These are phyloP conservation scores for Xeromyces bisporus DNA, from an alignment of 495 filamentous ascomycete species.

Conservation along the genomic window DNA sequence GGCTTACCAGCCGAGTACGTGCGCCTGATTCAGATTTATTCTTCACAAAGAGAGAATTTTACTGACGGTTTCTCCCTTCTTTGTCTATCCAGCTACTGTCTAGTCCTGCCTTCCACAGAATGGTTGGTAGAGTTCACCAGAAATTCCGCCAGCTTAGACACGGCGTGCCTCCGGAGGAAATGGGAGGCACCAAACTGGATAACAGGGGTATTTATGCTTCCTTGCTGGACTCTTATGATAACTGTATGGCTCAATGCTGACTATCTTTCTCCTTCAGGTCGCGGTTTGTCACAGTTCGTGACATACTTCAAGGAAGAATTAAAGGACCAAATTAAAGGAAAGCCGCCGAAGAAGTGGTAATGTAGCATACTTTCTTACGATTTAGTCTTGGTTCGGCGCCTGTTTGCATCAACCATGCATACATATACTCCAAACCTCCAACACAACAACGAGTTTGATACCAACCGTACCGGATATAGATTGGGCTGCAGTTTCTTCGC, in stretches of 20 bases:
- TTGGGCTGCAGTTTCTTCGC: conserved; percentile 28
- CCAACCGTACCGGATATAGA: conserved; percentile 31
- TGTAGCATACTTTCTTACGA: too few relatives aligned
- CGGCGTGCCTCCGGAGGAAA: conserved; percentile 39
- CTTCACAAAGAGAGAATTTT: too few relatives aligned
- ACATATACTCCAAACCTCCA: too few relatives aligned
- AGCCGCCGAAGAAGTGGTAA: conserved; percentile 23
- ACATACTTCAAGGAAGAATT: conserved; percentile 42
- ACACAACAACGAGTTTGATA: too few relatives aligned
- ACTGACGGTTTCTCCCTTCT: conserved; percentile 5
- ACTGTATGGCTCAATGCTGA: too few relatives aligned
- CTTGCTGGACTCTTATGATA: conserved; percentile 4
- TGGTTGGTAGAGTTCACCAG: conserved; percentile 38
- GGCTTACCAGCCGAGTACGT: conserved; percentile 26
- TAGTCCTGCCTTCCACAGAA: conserved; percentile 43
- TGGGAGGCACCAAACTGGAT: conserved; percentile 39
- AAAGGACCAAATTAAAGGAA: conserved; percentile 37
- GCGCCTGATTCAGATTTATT: background rate
- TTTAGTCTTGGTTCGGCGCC: too few relatives aligned
- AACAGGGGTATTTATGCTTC: conserved; percentile 21
- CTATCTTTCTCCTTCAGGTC: conserved; percentile 9
- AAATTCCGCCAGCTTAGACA: conserved; percentile 33
- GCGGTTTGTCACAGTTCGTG: conserved; percentile 27
- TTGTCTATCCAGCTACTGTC: conserved; percentile 32
- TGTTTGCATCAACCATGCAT: too few relatives aligned